Evolutionary conservation across 2,329 filamentous ascomycete species (phyloP).

Genomic region (Calonectria hawksworthii): DNA sequence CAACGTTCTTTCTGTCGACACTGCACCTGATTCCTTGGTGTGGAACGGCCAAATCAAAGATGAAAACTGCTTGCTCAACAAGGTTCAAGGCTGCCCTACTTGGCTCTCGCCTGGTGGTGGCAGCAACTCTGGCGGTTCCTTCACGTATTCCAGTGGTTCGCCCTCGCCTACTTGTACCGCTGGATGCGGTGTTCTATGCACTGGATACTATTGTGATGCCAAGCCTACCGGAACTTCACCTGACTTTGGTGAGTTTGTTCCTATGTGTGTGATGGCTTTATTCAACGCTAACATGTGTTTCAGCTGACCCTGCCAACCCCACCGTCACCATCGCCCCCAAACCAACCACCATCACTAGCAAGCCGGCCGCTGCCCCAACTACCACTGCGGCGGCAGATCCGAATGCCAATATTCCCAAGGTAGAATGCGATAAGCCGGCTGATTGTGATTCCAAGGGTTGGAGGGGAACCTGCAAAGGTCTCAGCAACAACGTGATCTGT

Average conservation of each 20-base stretch:
- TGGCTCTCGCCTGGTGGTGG: background rate
- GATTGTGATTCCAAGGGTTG: background rate
- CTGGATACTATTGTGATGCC: constrained; percentile 6
- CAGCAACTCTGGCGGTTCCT: background rate
- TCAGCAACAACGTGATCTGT: constrained; percentile 2
- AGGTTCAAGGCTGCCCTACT: background rate
- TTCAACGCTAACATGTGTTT: background rate
- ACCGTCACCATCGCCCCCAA: background rate
- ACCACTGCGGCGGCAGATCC: background rate
- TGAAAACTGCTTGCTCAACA: background rate
- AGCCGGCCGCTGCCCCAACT: background rate
- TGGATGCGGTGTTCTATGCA: constrained; percentile 2
- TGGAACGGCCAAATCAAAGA: constrained; percentile 1
- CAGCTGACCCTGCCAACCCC: constrained; percentile 1
- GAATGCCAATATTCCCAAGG: background rate
- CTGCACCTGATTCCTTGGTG: background rate
- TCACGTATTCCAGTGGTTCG: background rate
- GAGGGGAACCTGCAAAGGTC: background rate
- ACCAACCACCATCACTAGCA: background rate
- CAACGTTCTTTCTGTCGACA: background rate
- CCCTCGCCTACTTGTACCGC: constrained; percentile 8
- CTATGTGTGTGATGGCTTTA: background rate
- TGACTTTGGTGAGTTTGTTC: background rate
- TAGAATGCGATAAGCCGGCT: constrained; percentile 1
- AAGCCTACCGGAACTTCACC: background rate